phyloP scores from a whole-genome alignment of 306 rosid genomes.

The Prunus mume region DNA sequence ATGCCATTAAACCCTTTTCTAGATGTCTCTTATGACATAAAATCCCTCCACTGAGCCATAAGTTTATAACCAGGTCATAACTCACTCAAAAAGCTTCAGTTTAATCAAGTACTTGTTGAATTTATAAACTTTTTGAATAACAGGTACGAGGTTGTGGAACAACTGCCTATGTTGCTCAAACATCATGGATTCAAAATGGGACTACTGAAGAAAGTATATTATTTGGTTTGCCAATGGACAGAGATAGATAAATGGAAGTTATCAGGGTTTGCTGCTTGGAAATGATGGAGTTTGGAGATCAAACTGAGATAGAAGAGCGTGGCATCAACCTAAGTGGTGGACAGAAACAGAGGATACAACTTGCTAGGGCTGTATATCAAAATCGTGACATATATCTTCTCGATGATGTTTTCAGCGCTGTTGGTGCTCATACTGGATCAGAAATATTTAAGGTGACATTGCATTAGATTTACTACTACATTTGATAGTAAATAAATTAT shows the following conservation, averaged over 20 bases:
- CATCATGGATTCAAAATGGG: too few species aligned
- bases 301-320: constrained; percentile 93
- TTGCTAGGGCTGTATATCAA: constrained; percentile 91
- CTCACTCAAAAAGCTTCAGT: too few species aligned
- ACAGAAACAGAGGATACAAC: constrained; percentile 93
- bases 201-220: neutral
- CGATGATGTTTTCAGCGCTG: constrained; percentile 93
- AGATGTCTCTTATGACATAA: too few species aligned
- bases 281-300: constrained; percentile 91
- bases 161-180: too few species aligned
- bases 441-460: constrained; percentile 57
- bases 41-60: too few species aligned
- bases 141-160: too few species aligned
- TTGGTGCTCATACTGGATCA: constrained; percentile 94
- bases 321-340: constrained; percentile 98
- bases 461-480: neutral
- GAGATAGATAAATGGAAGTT: constrained; percentile 58
- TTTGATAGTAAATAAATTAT: neutral
- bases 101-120: too few species aligned
- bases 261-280: constrained; percentile 79
- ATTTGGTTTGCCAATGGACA: constrained; percentile 75
- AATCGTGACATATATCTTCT: constrained; percentile 84
- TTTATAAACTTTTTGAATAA: too few species aligned
- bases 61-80: too few species aligned
- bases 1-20: too few species aligned